A percentile compares a stretch with the other conserved stretches of the same genome.
phyloP scores from a whole-genome alignment of 2,329 filamentous ascomycete genomes.

The Colletotrichum tofieldiae region DNA sequence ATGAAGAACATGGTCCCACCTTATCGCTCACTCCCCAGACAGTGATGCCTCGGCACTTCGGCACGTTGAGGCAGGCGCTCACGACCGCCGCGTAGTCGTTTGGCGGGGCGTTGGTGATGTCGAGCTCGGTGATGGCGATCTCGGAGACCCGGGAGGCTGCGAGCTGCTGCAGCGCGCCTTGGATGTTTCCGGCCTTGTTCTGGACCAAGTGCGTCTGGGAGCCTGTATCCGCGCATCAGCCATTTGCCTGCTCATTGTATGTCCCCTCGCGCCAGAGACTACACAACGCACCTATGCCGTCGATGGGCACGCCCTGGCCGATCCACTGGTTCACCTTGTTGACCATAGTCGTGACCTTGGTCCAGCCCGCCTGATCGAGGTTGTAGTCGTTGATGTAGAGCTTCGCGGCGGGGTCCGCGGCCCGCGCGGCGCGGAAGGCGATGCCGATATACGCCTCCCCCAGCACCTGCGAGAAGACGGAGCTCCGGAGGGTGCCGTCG shows the following conservation, averaged over 20 bases:
- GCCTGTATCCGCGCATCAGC: constrained; percentile 46
- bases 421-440: constrained; percentile 78
- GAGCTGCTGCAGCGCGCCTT: constrained; percentile 67
- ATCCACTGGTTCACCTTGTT: constrained; percentile 75
- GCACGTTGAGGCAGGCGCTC: constrained; percentile 70
- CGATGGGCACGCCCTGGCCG: constrained; percentile 73
- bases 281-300: constrained; percentile 66
- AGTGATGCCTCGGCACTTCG: constrained; percentile 76
- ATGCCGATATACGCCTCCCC: constrained; percentile 80
- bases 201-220: constrained; percentile 69
- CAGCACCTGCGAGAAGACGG: constrained; percentile 77
- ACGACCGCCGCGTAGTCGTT: constrained; percentile 71
- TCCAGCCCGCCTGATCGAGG: constrained; percentile 72
- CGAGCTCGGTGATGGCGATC: constrained; percentile 78
- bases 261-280: too few relatives aligned
- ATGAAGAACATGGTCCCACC: constrained; percentile 40
- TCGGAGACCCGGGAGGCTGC: constrained; percentile 66
- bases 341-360: constrained; percentile 71
- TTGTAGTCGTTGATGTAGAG: constrained; percentile 86
- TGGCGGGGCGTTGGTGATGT: constrained; percentile 72
- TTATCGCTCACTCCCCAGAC: constrained; percentile 70
- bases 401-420: constrained; percentile 76
- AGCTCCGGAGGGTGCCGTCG: constrained; percentile 70
- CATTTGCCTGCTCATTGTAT: neutral
- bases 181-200: constrained; percentile 61